Conservation (phyloP, 2,329 filamentous ascomycete genomes). For the Diaporthe sp. region DNA sequence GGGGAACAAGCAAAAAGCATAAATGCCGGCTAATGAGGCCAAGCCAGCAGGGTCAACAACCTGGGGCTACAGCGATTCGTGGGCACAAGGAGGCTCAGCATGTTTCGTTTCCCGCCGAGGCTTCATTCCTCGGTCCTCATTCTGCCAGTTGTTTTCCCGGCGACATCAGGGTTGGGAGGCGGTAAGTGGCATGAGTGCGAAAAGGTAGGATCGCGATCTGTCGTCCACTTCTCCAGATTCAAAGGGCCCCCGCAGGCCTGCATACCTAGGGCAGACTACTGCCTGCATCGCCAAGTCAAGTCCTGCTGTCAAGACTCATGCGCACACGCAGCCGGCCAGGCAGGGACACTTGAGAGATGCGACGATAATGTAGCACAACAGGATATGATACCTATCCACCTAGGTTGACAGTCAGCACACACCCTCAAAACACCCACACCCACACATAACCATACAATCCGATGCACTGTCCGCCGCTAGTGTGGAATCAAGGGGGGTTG, state of each 20-base stretch:
- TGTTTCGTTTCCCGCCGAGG: constrained; percentile 25
- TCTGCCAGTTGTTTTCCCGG: not conserved
- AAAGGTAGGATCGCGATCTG: constrained; percentile 21
- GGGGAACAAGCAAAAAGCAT: constrained; percentile 17
- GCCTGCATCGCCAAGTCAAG: constrained; percentile 8
- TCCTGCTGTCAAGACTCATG: constrained; percentile 21
- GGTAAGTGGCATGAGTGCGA: not conserved
- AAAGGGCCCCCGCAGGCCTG: constrained; percentile 9
- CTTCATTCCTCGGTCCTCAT: not conserved
- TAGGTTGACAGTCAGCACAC: constrained; percentile 10
- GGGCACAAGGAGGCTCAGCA: constrained; percentile 14
- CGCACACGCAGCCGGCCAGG: not conserved
- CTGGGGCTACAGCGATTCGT: constrained; percentile 20
- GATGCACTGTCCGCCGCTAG: constrained; percentile 18
- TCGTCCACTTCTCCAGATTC: constrained; percentile 24
- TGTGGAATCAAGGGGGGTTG: constrained; percentile 21
- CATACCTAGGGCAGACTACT: not conserved
- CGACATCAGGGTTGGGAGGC: not conserved
- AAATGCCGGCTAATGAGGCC: constrained; percentile 30
- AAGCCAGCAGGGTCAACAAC: constrained; percentile 19
- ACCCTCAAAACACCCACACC: not conserved
- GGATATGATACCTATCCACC: constrained; percentile 9
- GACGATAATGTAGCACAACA: constrained; percentile 11
- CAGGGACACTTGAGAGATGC: not conserved
- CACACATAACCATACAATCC: not conserved